These are phyloP conservation scores for Starmerella riodocensis DNA, from an alignment of 805 yeast species.

Conservation along the genomic window DNA sequence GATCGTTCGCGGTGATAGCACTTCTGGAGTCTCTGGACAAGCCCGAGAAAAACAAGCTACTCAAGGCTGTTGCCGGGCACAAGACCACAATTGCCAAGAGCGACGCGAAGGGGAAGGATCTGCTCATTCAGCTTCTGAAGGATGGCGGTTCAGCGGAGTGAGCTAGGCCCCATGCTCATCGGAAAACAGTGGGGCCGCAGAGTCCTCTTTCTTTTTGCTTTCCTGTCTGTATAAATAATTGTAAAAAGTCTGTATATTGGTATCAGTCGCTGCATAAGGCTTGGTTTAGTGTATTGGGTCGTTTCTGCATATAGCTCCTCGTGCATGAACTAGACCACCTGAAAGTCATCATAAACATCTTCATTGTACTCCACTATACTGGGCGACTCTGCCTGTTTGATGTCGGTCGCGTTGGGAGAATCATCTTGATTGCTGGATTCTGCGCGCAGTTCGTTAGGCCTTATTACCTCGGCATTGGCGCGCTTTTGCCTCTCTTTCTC, in stretches of 20 bases:
- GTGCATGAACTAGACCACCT: slow-evolving; percentile 11
- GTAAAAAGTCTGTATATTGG: background rate
- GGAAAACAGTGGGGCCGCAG: no score
- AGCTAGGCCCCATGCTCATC: no score
- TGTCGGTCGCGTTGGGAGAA: slow-evolving; percentile 1
- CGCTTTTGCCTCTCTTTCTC: slow-evolving; percentile 20
- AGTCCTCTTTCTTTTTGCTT: no score
- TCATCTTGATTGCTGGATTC: background rate
- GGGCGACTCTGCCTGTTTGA: slow-evolving; percentile 7
- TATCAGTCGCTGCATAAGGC: background rate
- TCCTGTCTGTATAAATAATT: background rate
- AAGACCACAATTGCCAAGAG: slow-evolving; percentile 19
- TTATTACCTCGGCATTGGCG: no score
- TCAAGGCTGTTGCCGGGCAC: slow-evolving; percentile 38
- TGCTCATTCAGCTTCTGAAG: slow-evolving; percentile 23
- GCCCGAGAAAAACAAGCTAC: slow-evolving; percentile 32
- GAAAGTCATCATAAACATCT: slow-evolving; percentile 15
- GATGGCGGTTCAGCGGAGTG: background rate
- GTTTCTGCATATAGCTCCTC: no score
- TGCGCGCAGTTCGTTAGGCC: no score
- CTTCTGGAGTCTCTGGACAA: slow-evolving; percentile 52
- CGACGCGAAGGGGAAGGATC: slow-evolving; percentile 27
- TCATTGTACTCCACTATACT: slow-evolving; percentile 10
- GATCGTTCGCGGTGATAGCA: slow-evolving; percentile 73
- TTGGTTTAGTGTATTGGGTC: background rate